phyloP scores from a whole-genome alignment of 768 basidiomycete species.

The Hydnomerulius pinastri region DNA sequence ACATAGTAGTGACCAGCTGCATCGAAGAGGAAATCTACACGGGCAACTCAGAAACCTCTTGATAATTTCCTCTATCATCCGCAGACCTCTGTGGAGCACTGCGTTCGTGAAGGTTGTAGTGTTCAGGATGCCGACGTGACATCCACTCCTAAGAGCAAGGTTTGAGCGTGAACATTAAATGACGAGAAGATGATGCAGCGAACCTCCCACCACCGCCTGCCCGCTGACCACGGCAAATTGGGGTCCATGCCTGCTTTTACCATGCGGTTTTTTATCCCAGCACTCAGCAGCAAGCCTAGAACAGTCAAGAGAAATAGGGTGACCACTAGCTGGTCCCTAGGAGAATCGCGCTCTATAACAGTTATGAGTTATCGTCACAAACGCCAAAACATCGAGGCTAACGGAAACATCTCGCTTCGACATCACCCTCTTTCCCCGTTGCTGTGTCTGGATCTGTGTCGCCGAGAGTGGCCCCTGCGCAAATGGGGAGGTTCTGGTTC shows the following conservation, averaged over 20 bases:
- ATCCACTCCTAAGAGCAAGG: constrained; percentile 32
- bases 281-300: constrained; percentile 80
- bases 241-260: constrained; percentile 72
- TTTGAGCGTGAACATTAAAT: constrained; percentile 20
- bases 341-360: constrained; percentile 84
- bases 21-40: constrained; percentile 13
- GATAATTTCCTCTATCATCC: constrained; percentile 46
- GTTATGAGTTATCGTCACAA: constrained; percentile 28
- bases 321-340: constrained; percentile 92
- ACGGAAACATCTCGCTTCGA: constrained; percentile 97
- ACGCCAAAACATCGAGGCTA: constrained; percentile 42
- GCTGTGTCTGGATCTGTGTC: constrained; percentile 91
- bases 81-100: constrained; percentile 25
- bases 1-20: constrained; percentile 7
- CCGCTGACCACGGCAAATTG: constrained; percentile 60
- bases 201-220: constrained; percentile 86
- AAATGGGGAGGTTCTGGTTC: constrained; percentile 86
- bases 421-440: constrained; percentile 93
- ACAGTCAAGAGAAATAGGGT: constrained; percentile 88
- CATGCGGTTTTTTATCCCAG: constrained; percentile 84
- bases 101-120: constrained; percentile 48
- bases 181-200: constrained; percentile 27
- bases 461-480: constrained; percentile 77
- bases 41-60: constrained; percentile 38
- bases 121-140: constrained; percentile 55